Conservation (phyloP, 176 grass and related monocot species). For the Avena sativa region DNA sequence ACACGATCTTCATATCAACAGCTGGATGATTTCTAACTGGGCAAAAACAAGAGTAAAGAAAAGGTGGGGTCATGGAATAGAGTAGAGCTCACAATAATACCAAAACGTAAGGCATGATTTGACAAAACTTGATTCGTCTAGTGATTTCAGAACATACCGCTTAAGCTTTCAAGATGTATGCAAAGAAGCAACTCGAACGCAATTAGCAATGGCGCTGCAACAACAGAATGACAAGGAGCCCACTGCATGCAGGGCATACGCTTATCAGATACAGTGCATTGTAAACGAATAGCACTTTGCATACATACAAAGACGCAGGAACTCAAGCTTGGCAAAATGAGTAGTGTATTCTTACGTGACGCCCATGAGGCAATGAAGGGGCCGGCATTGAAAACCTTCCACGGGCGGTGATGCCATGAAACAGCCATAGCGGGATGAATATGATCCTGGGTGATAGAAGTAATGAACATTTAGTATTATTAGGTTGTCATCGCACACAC, state of each 20-base stretch:
- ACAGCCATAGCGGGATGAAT: slow-evolving; percentile 93
- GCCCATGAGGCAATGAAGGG: slow-evolving; percentile 89
- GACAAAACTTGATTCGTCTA: not conserved
- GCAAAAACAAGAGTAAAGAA: slow-evolving; percentile 13
- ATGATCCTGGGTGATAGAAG: slow-evolving; percentile 63
- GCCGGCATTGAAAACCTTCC: slow-evolving; percentile 98
- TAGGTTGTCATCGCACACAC: not conserved
- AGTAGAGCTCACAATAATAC: not conserved
- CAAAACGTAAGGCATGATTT: not conserved
- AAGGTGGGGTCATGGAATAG: not conserved
- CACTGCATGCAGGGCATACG: slow-evolving; percentile 53
- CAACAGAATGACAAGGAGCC: slow-evolving; percentile 93
- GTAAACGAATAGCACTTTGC: slow-evolving; percentile 27
- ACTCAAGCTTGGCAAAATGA: not conserved
- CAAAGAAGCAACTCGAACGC: slow-evolving; percentile 92
- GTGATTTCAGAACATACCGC: slow-evolving; percentile 51
- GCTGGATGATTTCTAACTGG: slow-evolving; percentile 52
- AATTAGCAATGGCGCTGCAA: slow-evolving; percentile 77
- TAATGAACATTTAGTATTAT: slow-evolving; percentile 23
- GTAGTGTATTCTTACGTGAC: slow-evolving; percentile 65
- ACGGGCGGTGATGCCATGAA: slow-evolving; percentile 75
- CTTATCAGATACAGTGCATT: slow-evolving; percentile 19
- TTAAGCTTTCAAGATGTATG: slow-evolving; percentile 81
- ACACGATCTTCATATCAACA: slow-evolving; percentile 92
- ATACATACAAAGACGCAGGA: not conserved